Conservation (phyloP, 305 asterid species). For the Galium porrigens region DNA sequence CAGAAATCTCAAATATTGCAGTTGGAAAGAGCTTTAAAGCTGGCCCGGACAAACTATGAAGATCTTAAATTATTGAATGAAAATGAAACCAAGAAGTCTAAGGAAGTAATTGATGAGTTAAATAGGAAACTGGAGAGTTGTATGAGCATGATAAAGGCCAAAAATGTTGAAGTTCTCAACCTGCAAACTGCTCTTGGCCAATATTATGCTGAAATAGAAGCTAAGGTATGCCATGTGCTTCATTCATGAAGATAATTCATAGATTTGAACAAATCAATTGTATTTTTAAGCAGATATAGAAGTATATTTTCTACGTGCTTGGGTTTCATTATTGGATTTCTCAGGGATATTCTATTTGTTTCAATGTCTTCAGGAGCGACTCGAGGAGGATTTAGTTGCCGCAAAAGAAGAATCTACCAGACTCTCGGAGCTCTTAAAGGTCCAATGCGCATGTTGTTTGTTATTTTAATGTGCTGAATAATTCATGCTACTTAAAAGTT, state of each 20-base stretch:
- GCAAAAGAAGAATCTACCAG: slow-evolving; percentile 64
- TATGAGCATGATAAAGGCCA: slow-evolving; percentile 58
- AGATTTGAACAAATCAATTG: not conserved
- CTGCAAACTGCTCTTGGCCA: slow-evolving; percentile 98
- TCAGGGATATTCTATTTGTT: slow-evolving; percentile 5
- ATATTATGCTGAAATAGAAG: slow-evolving; percentile 96
- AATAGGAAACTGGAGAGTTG: slow-evolving; percentile 53
- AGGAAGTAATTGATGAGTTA: slow-evolving; percentile 57
- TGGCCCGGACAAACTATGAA: slow-evolving; percentile 52
- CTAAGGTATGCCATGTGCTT: slow-evolving; percentile 43
- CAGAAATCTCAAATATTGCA: slow-evolving; percentile 60
- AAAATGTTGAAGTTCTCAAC: slow-evolving; percentile 79
- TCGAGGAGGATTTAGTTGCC: slow-evolving; percentile 50
- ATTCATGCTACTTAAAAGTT: not conserved
- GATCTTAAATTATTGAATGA: slow-evolving; percentile 47
- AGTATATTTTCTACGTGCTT: not conserved
- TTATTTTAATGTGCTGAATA: not conserved
- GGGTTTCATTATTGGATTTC: not conserved
- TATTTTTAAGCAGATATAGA: not conserved
- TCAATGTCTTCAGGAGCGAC: slow-evolving; percentile 53
- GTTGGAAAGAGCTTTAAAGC: slow-evolving; percentile 61
- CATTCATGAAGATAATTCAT: slow-evolving; percentile 9
- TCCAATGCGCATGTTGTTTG: slow-evolving; percentile 15
- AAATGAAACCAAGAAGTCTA: slow-evolving; percentile 52
- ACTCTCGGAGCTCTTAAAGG: slow-evolving; percentile 67